These are phyloP conservation scores for Stevia rebaudiana DNA, from an alignment of 140 eudicot species.

Conservation along the genomic window DNA sequence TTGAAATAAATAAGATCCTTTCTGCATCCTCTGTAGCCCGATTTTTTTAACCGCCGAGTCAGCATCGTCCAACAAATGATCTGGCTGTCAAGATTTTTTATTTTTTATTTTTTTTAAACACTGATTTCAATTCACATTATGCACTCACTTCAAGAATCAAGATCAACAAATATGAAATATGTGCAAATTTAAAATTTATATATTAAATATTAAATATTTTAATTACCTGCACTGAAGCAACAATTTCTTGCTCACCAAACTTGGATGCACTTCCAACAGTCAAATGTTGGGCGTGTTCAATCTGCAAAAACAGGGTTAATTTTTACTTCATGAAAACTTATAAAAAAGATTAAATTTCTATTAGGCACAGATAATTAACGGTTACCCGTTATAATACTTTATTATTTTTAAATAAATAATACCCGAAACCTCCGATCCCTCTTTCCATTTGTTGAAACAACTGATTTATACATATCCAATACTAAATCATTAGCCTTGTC, in stretches of 20 bases:
- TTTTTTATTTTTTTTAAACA: slow-evolving; percentile 10
- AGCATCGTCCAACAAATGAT: slow-evolving; percentile 86
- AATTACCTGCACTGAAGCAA: slow-evolving; percentile 90
- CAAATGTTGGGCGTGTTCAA: slow-evolving; percentile 98
- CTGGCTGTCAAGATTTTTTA: slow-evolving; percentile 74
- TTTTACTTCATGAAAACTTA: neutral
- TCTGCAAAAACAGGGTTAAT: slow-evolving; percentile 38
- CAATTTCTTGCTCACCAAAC: slow-evolving; percentile 64
- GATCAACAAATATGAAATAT: neutral
- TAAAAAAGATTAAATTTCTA: neutral
- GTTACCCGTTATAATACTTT: slow-evolving; percentile 8
- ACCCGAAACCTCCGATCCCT: slow-evolving; percentile 86
- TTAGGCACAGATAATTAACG: neutral
- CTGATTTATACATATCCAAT: slow-evolving; percentile 72
- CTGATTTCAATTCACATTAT: neutral
- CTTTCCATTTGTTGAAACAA: slow-evolving; percentile 52
- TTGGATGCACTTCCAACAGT: slow-evolving; percentile 48
- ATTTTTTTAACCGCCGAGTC: slow-evolving; percentile 73
- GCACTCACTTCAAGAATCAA: neutral
- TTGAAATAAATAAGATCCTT: slow-evolving; percentile 70
- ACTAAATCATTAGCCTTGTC: slow-evolving; percentile 81
- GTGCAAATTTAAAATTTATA: neutral
- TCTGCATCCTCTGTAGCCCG: slow-evolving; percentile 58
- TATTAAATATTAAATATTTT: neutral
- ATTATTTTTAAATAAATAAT: slow-evolving; percentile 18